phyloP scores from a whole-genome alignment of 306 rosid genomes.

The Argentina anserina region DNA sequence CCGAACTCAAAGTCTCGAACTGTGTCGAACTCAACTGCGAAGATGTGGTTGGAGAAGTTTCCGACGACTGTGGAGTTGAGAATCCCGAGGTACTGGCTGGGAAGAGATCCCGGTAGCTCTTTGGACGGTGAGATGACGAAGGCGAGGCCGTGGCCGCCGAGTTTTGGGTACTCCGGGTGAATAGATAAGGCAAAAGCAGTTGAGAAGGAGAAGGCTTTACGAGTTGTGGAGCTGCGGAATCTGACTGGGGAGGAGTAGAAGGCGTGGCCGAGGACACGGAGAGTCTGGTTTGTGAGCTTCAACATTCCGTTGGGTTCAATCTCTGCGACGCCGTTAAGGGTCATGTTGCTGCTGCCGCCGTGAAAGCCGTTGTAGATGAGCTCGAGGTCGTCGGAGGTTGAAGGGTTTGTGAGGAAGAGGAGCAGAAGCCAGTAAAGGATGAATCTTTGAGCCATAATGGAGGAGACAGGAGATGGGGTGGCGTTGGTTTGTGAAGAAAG shows the following conservation, averaged over 20 bases:
- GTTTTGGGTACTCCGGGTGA: slow-evolving; percentile 16
- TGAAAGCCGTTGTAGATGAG: slow-evolving; percentile 17
- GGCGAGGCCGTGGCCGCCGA: slow-evolving; percentile 25
- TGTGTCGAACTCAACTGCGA: slow-evolving; percentile 57
- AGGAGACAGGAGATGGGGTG: background rate
- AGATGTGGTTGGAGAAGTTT: slow-evolving; percentile 43
- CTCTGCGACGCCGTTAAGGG: slow-evolving; percentile 35
- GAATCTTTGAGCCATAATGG: slow-evolving; percentile 27
- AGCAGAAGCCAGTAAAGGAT: slow-evolving; percentile 15
- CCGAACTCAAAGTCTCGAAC: slow-evolving; percentile 40
- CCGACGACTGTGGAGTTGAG: slow-evolving; percentile 45
- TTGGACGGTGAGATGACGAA: slow-evolving; percentile 20
- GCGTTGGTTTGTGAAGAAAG: background rate
- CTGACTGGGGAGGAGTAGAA: slow-evolving; percentile 5
- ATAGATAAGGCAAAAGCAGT: slow-evolving; percentile 21
- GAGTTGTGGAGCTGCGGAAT: slow-evolving; percentile 2
- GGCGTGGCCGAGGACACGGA: slow-evolving; percentile 20
- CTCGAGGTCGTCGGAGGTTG: slow-evolving; percentile 24
- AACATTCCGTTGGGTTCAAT: slow-evolving; percentile 31
- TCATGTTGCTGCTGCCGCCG: slow-evolving; percentile 31
- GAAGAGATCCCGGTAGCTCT: slow-evolving; percentile 21
- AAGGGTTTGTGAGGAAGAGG: slow-evolving; percentile 14
- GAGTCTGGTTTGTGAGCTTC: slow-evolving; percentile 22
- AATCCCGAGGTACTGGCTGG: slow-evolving; percentile 48
- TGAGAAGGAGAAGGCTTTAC: slow-evolving; percentile 14